These are phyloP conservation scores for Penicillium odoratum DNA, from an alignment of 495 filamentous ascomycete genomes.

Conservation along the genomic window DNA sequence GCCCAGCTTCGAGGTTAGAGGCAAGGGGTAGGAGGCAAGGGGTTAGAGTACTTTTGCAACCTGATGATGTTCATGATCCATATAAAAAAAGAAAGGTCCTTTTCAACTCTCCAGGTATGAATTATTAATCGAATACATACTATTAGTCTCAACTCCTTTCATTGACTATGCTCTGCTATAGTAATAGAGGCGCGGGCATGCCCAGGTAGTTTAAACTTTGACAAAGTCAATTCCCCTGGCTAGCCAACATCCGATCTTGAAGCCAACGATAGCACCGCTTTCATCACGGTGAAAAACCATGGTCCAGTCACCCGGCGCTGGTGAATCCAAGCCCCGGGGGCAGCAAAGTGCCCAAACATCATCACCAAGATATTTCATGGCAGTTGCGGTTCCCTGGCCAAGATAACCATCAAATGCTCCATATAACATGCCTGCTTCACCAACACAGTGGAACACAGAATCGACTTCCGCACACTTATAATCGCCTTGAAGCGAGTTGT, in stretches of 20 bases:
- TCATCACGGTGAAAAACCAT: conserved; percentile 28
- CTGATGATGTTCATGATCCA: background rate
- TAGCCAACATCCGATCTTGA: conserved; percentile 36
- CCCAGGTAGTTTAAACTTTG: conserved; percentile 2
- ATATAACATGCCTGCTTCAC: conserved; percentile 29
- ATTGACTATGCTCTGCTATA: background rate
- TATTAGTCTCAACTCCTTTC: background rate
- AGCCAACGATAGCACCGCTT: conserved; percentile 13
- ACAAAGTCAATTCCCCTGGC: conserved; percentile 26
- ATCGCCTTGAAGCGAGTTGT: conserved; percentile 16
- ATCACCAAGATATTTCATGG: conserved; percentile 29
- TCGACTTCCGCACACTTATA: conserved; percentile 31
- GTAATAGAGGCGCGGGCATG: too few species aligned
- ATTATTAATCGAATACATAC: background rate
- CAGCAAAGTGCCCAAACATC: conserved; percentile 35
- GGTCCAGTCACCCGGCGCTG: conserved; percentile 38
- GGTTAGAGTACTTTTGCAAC: background rate
- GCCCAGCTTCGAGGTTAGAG: conserved; percentile 15
- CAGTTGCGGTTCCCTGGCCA: conserved; percentile 24
- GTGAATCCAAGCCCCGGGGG: conserved; percentile 34
- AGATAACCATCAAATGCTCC: conserved; percentile 35
- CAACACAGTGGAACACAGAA: conserved; percentile 33
- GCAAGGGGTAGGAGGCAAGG: background rate
- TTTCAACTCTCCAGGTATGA: too few species aligned
- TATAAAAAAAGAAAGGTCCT: background rate